phyloP scores from a whole-genome alignment of 2,329 filamentous ascomycete species.

The Trichoderma sp. region DNA sequence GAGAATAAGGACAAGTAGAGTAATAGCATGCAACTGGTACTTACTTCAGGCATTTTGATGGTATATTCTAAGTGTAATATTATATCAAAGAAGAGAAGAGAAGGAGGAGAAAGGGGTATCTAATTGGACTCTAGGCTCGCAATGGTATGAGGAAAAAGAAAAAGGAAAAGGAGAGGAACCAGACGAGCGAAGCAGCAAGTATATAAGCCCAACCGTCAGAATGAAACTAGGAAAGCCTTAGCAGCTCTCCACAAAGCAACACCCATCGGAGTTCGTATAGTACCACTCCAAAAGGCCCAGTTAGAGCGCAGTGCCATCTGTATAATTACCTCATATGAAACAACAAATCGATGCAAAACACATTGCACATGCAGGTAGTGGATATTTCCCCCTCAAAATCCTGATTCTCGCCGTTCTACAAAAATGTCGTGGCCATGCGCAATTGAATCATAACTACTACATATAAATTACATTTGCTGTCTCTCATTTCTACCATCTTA shows the following conservation, averaged over 20 bases:
- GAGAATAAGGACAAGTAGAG: background rate
- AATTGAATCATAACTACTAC: slow-evolving; percentile 13
- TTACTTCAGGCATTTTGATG: slow-evolving; percentile 43
- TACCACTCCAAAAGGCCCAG: too few relatives aligned
- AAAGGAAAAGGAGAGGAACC: background rate
- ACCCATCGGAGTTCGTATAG: background rate
- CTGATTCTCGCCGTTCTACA: background rate
- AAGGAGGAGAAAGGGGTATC: background rate
- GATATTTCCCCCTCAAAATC: background rate
- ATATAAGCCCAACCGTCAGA: slow-evolving; percentile 2
- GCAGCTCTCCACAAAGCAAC: slow-evolving; percentile 7
- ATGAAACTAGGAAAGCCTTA: background rate
- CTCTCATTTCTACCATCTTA: background rate
- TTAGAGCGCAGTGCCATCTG: background rate
- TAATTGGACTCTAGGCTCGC: background rate
- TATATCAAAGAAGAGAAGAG: background rate
- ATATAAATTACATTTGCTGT: background rate
- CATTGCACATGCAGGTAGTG: slow-evolving; percentile 1
- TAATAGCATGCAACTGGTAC: slow-evolving; percentile 14
- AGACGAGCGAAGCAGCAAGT: background rate
- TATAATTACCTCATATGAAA: slow-evolving; percentile 25
- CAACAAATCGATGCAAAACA: background rate
- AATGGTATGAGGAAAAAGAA: background rate
- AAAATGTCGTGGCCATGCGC: background rate
- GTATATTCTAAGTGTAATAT: background rate